A percentile compares a stretch with the other conserved stretches of the same genome.
Evolutionary conservation across 306 rosid species (phyloP).

Genomic region (Begonia loranthoides): DNA sequence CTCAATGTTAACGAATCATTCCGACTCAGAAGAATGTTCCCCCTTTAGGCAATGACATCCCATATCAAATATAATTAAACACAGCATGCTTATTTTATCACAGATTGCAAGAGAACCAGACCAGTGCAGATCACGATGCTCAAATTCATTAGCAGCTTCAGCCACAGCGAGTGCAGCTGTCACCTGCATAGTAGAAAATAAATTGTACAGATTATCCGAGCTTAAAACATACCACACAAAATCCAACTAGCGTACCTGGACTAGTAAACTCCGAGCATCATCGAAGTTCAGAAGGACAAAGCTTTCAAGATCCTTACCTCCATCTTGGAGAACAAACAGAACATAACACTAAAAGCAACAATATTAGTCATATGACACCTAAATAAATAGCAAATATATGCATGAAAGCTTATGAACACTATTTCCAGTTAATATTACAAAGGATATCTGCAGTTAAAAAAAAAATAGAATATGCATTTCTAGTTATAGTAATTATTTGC

Average conservation of each 20-base stretch:
- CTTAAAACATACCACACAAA: slow-evolving; percentile 8
- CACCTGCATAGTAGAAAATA: slow-evolving; percentile 31
- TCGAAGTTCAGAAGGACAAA: slow-evolving; percentile 60
- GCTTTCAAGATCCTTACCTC: slow-evolving; percentile 91
- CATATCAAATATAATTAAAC: slow-evolving; percentile 12
- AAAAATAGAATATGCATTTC: too few species aligned
- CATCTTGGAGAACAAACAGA: slow-evolving; percentile 61
- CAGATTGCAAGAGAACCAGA: slow-evolving; percentile 17
- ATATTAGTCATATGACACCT: slow-evolving; percentile 12
- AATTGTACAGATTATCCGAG: slow-evolving; percentile 6
- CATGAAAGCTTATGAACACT: not conserved
- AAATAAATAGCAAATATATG: not conserved
- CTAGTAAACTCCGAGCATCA: slow-evolving; percentile 59
- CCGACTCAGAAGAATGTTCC: slow-evolving; percentile 70
- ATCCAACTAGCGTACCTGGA: slow-evolving; percentile 44
- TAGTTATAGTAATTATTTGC: too few species aligned
- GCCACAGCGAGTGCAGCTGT: slow-evolving; percentile 83
- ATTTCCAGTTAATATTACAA: too few species aligned
- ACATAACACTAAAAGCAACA: slow-evolving; percentile 44
- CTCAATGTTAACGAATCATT: slow-evolving; percentile 42
- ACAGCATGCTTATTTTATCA: slow-evolving; percentile 5
- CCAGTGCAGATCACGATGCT: slow-evolving; percentile 99
- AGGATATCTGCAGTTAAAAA: too few species aligned
- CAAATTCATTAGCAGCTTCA: slow-evolving; percentile 87
- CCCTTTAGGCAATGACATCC: slow-evolving; percentile 39